Evolutionary conservation across 2,329 filamentous ascomycete species (phyloP).

Genomic region (Xylariaceae sp.): DNA sequence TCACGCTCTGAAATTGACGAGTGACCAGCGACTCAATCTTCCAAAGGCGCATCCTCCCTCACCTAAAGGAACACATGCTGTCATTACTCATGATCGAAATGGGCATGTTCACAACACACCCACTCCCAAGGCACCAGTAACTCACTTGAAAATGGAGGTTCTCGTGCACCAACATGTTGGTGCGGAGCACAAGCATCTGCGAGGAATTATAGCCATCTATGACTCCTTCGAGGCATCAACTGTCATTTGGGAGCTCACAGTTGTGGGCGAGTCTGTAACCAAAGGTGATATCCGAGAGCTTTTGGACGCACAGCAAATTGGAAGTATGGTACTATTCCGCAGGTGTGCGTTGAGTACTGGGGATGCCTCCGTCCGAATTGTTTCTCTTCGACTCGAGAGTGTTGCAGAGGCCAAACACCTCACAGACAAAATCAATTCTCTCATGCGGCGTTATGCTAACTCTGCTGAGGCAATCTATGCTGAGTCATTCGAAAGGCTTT

Average conservation of each 20-base stretch:
- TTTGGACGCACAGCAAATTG: constrained; percentile 5
- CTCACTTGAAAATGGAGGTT: constrained; percentile 13
- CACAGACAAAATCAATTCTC: constrained; percentile 1
- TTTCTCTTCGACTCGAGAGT: constrained; percentile 16
- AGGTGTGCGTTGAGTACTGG: constrained; percentile 9
- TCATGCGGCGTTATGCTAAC: background rate
- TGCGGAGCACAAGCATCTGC: background rate
- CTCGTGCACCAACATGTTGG: constrained; percentile 4
- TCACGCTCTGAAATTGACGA: too few relatives aligned
- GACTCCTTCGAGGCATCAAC: constrained; percentile 8
- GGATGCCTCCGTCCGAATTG: constrained; percentile 1
- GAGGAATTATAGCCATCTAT: constrained; percentile 23
- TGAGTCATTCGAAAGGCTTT: background rate
- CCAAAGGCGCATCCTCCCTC: background rate
- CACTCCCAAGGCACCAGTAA: background rate
- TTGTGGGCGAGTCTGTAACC: constrained; percentile 1
- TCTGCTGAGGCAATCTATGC: background rate
- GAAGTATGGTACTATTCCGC: constrained; percentile 23
- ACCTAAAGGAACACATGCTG: background rate
- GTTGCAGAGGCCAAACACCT: constrained; percentile 18
- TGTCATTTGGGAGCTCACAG: constrained; percentile 27
- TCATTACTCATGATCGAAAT: background rate
- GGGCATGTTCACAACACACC: background rate
- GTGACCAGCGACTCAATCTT: too few relatives aligned
- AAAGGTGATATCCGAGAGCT: constrained; percentile 31